These are phyloP conservation scores for Phaffia australis DNA, from an alignment of 768 basidiomycete species.

Conservation along the genomic window DNA sequence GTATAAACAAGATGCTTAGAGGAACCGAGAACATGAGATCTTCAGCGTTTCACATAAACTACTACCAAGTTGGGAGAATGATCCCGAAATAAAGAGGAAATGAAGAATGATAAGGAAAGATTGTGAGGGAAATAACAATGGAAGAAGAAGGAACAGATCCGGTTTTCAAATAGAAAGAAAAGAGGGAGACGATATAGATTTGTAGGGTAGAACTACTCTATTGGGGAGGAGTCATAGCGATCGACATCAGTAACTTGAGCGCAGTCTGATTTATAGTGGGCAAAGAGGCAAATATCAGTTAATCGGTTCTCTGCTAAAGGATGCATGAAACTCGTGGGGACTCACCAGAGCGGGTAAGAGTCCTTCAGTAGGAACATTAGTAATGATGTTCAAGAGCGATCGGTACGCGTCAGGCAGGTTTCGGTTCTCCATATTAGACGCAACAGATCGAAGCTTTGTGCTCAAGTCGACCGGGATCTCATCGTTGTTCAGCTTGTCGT, in stretches of 20 bases:
- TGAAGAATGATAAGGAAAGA: too few relatives aligned
- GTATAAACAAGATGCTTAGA: too few relatives aligned
- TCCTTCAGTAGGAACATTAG: constrained; percentile 18
- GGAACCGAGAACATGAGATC: too few relatives aligned
- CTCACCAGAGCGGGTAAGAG: constrained; percentile 19
- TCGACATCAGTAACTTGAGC: constrained; percentile 24
- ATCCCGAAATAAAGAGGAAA: too few relatives aligned
- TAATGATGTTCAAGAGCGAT: constrained; percentile 20
- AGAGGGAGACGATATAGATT: too few relatives aligned
- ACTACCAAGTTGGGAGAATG: too few relatives aligned
- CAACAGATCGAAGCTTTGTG: constrained; percentile 16
- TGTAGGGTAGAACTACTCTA: too few relatives aligned
- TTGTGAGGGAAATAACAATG: too few relatives aligned
- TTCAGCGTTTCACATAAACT: too few relatives aligned
- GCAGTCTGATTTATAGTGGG: constrained; percentile 9
- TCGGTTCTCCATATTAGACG: constrained; percentile 26
- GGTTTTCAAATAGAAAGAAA: too few relatives aligned
- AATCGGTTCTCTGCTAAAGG: not conserved
- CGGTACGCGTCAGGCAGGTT: constrained; percentile 23
- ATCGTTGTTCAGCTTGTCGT: constrained; percentile 25
- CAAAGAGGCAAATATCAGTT: not conserved
- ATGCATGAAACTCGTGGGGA: not conserved
- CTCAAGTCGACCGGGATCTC: constrained; percentile 22
- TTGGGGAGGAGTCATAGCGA: constrained; percentile 18
- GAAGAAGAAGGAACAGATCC: too few relatives aligned